These are phyloP conservation scores for Neurospora discreta DNA, from an alignment of 495 filamentous ascomycete species.

Conservation along the genomic window DNA sequence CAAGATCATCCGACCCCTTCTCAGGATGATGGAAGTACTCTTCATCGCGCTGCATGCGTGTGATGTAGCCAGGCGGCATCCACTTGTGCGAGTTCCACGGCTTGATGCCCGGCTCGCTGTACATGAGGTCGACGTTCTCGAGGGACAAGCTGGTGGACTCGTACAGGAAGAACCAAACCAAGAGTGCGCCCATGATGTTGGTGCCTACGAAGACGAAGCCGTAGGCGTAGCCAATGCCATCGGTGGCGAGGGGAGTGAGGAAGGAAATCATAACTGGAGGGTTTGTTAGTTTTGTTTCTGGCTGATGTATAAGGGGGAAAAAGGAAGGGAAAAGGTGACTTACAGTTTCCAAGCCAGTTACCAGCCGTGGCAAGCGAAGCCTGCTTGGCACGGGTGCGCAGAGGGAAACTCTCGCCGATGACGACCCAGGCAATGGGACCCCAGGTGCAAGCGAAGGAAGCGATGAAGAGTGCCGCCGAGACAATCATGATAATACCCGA, in stretches of 20 bases:
- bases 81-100: slow-evolving; percentile 56
- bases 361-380: slow-evolving; percentile 62
- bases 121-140: slow-evolving; percentile 71
- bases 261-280: slow-evolving; percentile 57
- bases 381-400: slow-evolving; percentile 57
- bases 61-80: slow-evolving; percentile 37
- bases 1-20: slow-evolving; percentile 2
- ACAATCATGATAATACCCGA: slow-evolving; percentile 63
- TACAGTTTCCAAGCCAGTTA: slow-evolving; percentile 73
- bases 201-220: slow-evolving; percentile 72
- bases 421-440: slow-evolving; percentile 72
- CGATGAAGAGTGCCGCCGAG: slow-evolving; percentile 61
- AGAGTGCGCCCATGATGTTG: slow-evolving; percentile 48
- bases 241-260: slow-evolving; percentile 68
- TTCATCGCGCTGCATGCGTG: slow-evolving; percentile 18
- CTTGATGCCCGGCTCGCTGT: slow-evolving; percentile 45
- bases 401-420: slow-evolving; percentile 65
- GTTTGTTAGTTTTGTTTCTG: background rate
- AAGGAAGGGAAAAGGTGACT: slow-evolving; percentile 1
- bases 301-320: background rate
- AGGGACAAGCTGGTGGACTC: slow-evolving; percentile 58
- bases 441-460: slow-evolving; percentile 56
- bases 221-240: slow-evolving; percentile 59
- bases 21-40: slow-evolving; percentile 3
- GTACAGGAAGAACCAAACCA: slow-evolving; percentile 72